These are phyloP conservation scores for Hamamelis virginiana DNA, from an alignment of 164 flowering plant genomes.

Conservation along the genomic window DNA sequence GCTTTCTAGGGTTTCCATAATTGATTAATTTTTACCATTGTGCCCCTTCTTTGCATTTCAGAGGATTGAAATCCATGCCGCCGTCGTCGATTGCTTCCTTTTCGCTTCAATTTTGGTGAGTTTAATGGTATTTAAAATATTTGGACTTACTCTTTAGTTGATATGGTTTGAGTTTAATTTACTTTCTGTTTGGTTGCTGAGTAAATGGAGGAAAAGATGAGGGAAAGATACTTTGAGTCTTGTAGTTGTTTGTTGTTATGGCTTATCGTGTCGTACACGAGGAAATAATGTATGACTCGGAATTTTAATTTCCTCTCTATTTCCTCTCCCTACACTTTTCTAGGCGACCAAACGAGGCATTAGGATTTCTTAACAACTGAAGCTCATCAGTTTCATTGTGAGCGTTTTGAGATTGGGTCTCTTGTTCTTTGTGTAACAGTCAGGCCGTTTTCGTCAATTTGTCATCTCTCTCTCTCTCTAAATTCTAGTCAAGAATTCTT, in stretches of 20 bases:
- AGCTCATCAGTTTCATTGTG: background rate
- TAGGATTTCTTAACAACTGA: too few relatives aligned
- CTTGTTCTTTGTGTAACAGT: background rate
- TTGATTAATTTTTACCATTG: too few relatives aligned
- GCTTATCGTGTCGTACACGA: too few relatives aligned
- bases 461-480: too few relatives aligned
- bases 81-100: background rate
- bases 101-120: background rate
- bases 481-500: too few relatives aligned
- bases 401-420: background rate
- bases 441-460: too few relatives aligned
- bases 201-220: background rate
- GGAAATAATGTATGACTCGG: too few relatives aligned
- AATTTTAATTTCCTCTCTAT: background rate
- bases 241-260: too few relatives aligned
- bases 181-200: slow-evolving; percentile 1
- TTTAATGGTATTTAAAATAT: background rate
- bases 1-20: background rate
- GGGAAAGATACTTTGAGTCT: too few relatives aligned
- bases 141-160: too few relatives aligned
- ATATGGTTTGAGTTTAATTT: too few relatives aligned
- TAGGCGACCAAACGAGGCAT: background rate
- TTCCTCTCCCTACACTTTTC: background rate
- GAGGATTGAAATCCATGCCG: background rate
- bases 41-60: background rate